These are phyloP conservation scores for Yamadazyma siamensis DNA, from an alignment of 1,139 yeast genomes.

Conservation along the genomic window DNA sequence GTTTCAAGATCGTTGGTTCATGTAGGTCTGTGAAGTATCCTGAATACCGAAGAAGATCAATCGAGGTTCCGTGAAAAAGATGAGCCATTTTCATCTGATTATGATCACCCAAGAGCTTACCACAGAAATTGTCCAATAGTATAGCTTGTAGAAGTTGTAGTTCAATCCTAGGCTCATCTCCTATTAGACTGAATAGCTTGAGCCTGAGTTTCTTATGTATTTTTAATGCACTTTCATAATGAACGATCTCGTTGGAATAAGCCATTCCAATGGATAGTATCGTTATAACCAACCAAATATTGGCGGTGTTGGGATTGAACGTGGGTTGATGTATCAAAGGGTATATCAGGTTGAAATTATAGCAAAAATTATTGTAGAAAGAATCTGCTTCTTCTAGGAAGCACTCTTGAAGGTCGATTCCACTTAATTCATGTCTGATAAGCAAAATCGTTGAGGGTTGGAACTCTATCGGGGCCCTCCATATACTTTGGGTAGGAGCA, in stretches of 20 bases:
- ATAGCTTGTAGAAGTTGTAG: conserved; percentile 21
- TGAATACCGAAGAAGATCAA: conserved; percentile 22
- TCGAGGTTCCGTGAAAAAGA: conserved; percentile 25
- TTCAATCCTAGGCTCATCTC: conserved; percentile 1
- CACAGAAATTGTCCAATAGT: conserved; percentile 17
- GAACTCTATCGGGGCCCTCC: no score
- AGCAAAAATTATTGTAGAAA: conserved; percentile 18
- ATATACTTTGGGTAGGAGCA: no score
- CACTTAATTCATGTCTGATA: no score
- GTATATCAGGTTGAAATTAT: conserved; percentile 24
- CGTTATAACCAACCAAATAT: conserved; percentile 21
- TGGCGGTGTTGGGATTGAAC: conserved; percentile 25
- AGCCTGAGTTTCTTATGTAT: not conserved
- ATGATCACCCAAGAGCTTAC: conserved; percentile 21
- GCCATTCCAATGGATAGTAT: conserved; percentile 36
- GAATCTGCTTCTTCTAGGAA: not conserved
- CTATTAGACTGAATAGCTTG: not conserved
- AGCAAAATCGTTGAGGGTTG: no score
- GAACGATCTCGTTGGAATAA: conserved; percentile 16
- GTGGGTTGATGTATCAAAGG: conserved; percentile 39
- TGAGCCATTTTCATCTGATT: conserved; percentile 22
- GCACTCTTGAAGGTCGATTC: no score
- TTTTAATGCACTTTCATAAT: conserved; percentile 13
- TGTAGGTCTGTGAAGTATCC: conserved; percentile 19
- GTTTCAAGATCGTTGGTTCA: conserved; percentile 13